These are phyloP conservation scores for Yamadazyma diddensiae DNA, from an alignment of 1,139 yeast species.

Conservation along the genomic window DNA sequence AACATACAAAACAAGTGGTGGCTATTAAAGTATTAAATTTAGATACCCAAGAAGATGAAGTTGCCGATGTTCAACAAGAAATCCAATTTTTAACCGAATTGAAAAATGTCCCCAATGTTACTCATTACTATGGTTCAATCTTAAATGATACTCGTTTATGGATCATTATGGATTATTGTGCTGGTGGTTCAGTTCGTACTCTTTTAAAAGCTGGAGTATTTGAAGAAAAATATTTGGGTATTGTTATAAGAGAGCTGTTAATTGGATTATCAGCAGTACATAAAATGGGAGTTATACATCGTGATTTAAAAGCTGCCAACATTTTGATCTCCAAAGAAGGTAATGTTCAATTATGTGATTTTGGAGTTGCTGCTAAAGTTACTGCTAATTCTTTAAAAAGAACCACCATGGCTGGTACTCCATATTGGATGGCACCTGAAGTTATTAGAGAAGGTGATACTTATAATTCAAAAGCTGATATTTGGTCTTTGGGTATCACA, in stretches of 20 bases:
- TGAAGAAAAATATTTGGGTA: conserved; percentile 80
- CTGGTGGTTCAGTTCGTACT: conserved; percentile 93
- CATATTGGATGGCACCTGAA: conserved; percentile 99
- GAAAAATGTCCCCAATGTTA: conserved; percentile 83
- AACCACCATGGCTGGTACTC: conserved; percentile 97
- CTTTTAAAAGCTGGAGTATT: conserved; percentile 82
- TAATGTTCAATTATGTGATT: conserved; percentile 87
- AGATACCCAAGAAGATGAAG: conserved; percentile 94
- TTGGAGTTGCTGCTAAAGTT: conserved; percentile 95
- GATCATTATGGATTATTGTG: conserved; percentile 98
- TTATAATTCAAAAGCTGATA: conserved; percentile 83
- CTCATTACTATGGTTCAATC: conserved; percentile 88
- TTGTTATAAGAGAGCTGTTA: conserved; percentile 77
- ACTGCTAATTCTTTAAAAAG: conserved; percentile 76
- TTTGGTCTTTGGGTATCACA: conserved; percentile 94
- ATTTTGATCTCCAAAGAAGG: conserved; percentile 89
- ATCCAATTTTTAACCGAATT: conserved; percentile 81
- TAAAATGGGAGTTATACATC: conserved; percentile 85
- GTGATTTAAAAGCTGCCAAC: conserved; percentile 96
- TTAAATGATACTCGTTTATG: conserved; percentile 85
- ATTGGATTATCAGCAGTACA: conserved; percentile 81
- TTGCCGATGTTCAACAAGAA: conserved; percentile 91
- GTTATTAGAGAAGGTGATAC: conserved; percentile 91
- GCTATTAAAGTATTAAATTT: conserved; percentile 92
- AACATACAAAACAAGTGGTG: conserved; percentile 68